Base-by-base conservation (phyloP, 306 rosid species). In the Cucurbita pepo region DNA sequence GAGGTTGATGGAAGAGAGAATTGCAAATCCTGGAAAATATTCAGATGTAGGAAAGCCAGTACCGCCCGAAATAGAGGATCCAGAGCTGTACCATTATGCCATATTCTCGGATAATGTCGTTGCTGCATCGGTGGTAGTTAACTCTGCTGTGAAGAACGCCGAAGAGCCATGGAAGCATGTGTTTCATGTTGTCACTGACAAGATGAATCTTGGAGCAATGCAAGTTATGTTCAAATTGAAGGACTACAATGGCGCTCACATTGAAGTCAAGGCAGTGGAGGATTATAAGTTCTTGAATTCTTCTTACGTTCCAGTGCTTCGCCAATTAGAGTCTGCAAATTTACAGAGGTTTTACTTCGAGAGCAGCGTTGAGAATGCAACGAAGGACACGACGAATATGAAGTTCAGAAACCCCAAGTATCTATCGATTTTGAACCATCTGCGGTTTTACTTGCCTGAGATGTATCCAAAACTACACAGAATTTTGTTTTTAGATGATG, bases 211-310 rank as follows among this genome's bases (percentile, higher is more conserved):
- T 21, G 72, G 72, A 10, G 72, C 72, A 41, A 67, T 67, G 72
- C 72, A 67, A 44, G 72, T 67, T 19, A 67, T 67, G 72, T 67
- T 67, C 53, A 67, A 67, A 47, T 67, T 67, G 72, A 67, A 67
- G 40, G 19, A 45, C 40, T 67, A 67, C 30, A 67, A 67, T 45
- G 72, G 72, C 11, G 72, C 72, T 9, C 72, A 67, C 54, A 19
- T 67, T 67, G 72, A 67, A 67, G 72, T 67, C 38, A 67, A 67
- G 72, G 72, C 72, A 41, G 72, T 67, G 48, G 72, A 67, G 72
- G 72, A 67, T 67, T 67, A 67, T 21, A 67, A 67, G 72, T 67
- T 67, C 72, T 21, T 67, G 72, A 67, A 67, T 67, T 67, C 72
- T 67, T 40, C 72, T 19, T 67, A 67, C 6, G 72, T 67, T 19